phyloP scores from a whole-genome alignment of 805 yeast species.

The Kodamaea hsintzibuensis region DNA sequence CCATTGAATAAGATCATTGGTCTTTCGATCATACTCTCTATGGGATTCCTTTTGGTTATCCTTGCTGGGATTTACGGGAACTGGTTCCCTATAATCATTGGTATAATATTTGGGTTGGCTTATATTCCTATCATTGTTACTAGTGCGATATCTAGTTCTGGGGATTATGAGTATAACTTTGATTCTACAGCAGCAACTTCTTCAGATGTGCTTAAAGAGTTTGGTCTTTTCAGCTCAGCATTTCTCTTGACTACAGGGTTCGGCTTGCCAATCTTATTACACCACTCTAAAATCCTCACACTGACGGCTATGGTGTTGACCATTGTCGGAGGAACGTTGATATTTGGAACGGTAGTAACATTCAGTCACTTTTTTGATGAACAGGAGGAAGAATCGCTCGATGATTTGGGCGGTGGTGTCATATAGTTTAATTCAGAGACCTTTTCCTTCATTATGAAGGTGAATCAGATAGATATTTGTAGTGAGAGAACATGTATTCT shows the following conservation, averaged over 20 bases:
- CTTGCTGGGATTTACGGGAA: constrained; percentile 84
- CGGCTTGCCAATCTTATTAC: constrained; percentile 68
- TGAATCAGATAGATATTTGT: background rate
- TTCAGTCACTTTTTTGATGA: constrained; percentile 76
- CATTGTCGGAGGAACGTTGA: constrained; percentile 77
- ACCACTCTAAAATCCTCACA: constrained; percentile 74
- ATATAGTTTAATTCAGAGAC: constrained; percentile 13
- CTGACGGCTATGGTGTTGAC: constrained; percentile 74
- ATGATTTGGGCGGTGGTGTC: constrained; percentile 25
- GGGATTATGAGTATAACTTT: constrained; percentile 45
- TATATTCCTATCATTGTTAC: constrained; percentile 40
- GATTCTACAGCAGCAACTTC: constrained; percentile 31
- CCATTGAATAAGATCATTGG: constrained; percentile 80
- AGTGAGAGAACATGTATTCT: too few species aligned
- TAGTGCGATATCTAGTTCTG: constrained; percentile 29
- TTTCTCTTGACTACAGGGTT: constrained; percentile 74
- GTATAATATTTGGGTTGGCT: constrained; percentile 41
- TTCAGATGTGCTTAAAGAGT: constrained; percentile 57
- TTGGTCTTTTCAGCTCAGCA: constrained; percentile 79
- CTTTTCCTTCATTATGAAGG: background rate
- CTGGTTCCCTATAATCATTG: constrained; percentile 85
- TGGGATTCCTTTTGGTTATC: constrained; percentile 86
- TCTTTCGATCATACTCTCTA: constrained; percentile 74
- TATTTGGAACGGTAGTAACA: constrained; percentile 79
- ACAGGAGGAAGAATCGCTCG: constrained; percentile 26